These are phyloP conservation scores for Phytophthora citricola DNA, from an alignment of 352 stramenopile genomes.

Conservation along the genomic window DNA sequence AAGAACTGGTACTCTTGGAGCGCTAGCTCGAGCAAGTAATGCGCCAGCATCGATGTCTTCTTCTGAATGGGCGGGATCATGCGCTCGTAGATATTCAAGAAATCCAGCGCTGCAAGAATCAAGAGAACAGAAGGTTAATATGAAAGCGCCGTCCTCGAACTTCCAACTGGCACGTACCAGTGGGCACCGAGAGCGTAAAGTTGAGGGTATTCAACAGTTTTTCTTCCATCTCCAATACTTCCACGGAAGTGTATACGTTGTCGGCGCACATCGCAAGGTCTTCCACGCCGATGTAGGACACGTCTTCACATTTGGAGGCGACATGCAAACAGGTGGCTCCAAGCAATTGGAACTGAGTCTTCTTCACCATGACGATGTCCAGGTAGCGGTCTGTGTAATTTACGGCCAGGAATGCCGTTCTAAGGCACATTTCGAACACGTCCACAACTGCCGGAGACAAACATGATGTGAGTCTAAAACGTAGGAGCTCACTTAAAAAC, in stretches of 20 bases:
- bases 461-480: constrained; percentile 4
- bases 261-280: constrained; percentile 92
- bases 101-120: constrained; percentile 71
- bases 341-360: constrained; percentile 90
- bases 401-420: constrained; percentile 90
- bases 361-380: constrained; percentile 90
- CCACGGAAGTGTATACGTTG: constrained; percentile 90
- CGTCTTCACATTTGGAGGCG: constrained; percentile 92
- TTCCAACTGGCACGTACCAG: constrained; percentile 47
- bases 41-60: constrained; percentile 88
- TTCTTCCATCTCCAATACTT: constrained; percentile 93
- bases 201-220: constrained; percentile 93
- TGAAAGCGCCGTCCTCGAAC: too few relatives aligned
- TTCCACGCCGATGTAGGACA: constrained; percentile 93
- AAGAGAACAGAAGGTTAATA: not conserved
- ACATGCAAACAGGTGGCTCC: constrained; percentile 91
- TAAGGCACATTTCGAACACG: constrained; percentile 93
- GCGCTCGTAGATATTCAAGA: constrained; percentile 90
- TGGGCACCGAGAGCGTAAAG: constrained; percentile 91
- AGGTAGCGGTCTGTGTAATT: constrained; percentile 92
- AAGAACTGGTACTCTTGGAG: constrained; percentile 91
- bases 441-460: constrained; percentile 74
- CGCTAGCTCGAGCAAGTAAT: constrained; percentile 89
- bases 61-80: constrained; percentile 87
- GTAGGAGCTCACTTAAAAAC: not conserved